A percentile compares a stretch with the other conserved stretches of the same genome.
Evolutionary conservation across 805 yeast genomes (phyloP).

Genomic region (Myxozyma neotropica): DNA sequence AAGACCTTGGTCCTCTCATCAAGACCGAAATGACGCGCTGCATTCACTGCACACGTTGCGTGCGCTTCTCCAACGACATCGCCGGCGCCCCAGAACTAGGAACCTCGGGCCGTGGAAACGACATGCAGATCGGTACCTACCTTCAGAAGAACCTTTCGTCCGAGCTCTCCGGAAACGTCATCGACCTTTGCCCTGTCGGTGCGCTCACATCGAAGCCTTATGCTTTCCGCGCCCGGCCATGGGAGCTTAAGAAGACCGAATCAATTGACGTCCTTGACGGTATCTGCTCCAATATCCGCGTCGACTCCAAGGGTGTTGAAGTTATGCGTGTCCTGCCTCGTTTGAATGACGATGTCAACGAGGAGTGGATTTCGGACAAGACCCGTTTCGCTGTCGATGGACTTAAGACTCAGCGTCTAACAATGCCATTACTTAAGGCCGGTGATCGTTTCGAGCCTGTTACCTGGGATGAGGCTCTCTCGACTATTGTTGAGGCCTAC

Average conservation of each 20-base stretch:
- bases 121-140: constrained; percentile 88
- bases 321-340: constrained; percentile 87
- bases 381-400: constrained; percentile 86
- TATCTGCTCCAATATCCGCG: constrained; percentile 78
- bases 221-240: constrained; percentile 89
- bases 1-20: constrained; percentile 85
- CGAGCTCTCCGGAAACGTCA: constrained; percentile 82
- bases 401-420: constrained; percentile 79
- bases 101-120: constrained; percentile 87
- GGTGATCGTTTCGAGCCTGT: constrained; percentile 72
- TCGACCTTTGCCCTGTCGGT: constrained; percentile 90
- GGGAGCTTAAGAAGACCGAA: constrained; percentile 91
- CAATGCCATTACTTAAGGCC: constrained; percentile 72
- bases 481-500: constrained; percentile 66
- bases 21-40: constrained; percentile 92
- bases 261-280: constrained; percentile 83
- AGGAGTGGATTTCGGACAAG: constrained; percentile 91
- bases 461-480: constrained; percentile 85
- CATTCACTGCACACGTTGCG: constrained; percentile 90
- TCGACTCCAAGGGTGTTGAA: constrained; percentile 83
- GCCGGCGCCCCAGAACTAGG: constrained; percentile 94
- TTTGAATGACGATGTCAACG: constrained; percentile 81
- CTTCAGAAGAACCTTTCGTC: constrained; percentile 81
- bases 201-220: constrained; percentile 88
- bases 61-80: constrained; percentile 83